These are phyloP conservation scores for Hemerocallis citrina DNA, from an alignment of 106 monocot species.

Conservation along the genomic window DNA sequence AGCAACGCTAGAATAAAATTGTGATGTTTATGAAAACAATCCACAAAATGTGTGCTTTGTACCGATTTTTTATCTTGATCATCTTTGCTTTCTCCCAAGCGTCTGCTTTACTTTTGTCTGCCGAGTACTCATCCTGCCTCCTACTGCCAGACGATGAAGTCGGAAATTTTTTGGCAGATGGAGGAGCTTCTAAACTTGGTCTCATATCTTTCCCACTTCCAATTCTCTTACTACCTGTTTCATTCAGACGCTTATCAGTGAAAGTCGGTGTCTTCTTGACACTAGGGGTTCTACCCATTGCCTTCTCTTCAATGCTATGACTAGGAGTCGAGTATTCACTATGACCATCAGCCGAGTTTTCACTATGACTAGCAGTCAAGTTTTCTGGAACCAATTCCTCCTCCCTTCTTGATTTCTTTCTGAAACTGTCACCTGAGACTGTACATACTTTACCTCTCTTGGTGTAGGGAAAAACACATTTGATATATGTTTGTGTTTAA, in stretches of 20 bases:
- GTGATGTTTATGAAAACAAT: not conserved
- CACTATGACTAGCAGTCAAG: not conserved
- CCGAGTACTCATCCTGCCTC: not conserved
- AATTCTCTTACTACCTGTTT: constrained; percentile 24
- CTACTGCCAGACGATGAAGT: not conserved
- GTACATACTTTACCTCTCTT: too few species aligned
- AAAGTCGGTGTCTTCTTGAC: constrained; percentile 43
- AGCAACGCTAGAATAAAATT: not conserved
- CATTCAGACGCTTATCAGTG: constrained; percentile 32
- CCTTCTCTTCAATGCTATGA: constrained; percentile 3
- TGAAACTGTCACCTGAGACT: constrained; percentile 11
- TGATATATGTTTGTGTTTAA: too few species aligned
- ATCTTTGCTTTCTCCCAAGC: constrained; percentile 34
- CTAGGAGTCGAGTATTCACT: not conserved
- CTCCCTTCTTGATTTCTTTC: constrained; percentile 1
- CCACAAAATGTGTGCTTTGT: not conserved
- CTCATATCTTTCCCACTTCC: constrained; percentile 2
- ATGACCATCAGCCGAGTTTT: not conserved
- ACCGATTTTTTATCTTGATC: constrained; percentile 38
- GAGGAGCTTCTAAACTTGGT: not conserved
- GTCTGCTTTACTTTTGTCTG: constrained; percentile 12
- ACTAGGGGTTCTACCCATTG: constrained; percentile 14
- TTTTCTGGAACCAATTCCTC: constrained; percentile 7
- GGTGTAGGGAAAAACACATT: too few species aligned
- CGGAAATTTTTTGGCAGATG: constrained; percentile 5